Evolutionary conservation across 2,329 filamentous ascomycete species (phyloP), one percentile per base, ranked within the genome.

Genomic region (Arthroderma sp.): DNA sequence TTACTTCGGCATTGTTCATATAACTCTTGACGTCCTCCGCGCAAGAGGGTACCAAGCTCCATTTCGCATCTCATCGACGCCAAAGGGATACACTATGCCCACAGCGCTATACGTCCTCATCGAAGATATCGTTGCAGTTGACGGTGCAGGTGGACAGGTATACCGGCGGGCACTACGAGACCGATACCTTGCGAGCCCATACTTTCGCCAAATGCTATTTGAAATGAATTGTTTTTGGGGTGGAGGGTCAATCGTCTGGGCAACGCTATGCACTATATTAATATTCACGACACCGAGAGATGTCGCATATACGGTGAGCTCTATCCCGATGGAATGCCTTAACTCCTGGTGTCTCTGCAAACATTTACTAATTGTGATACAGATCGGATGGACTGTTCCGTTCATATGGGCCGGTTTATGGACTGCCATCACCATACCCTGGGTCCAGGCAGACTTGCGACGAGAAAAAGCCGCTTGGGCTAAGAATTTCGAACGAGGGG

Each of bases 81-180:
- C 69, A 0, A 79, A 77, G 54, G 78, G 78, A 11, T 69, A 68
- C 10, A 63, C 59, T 4, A 73, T 81, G 46, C 69, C 73, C 3
- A 80, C 80, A 0, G 72, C 75, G 2, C 69, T 75, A 1, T 79
- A 80, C 52, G 80, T 79, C 41, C 68, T 83, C 29, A 74, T 82
- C 28, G 80, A 83, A 59, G 80, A 83, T 53, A 70, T 82, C 27
- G 71, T 81, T 9, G 78, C 76, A 4, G 80, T 83, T 36, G 80
- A 83, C 54, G 79, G 77, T 15, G 72, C 70, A 3, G 78, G 75
- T 6, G 74, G 74, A 1, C 67, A 71, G 46, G 68, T 63, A 2
- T 78, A 72, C 50, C 66, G 74, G 38, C 64, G 69, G 52, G 69
- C 69, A 0, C 55, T 78, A 15, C 62, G 69, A 41, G 68, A 64